These are phyloP conservation scores for Radiomyces spectabilis DNA, from an alignment of 192 early-diverging fungal genomes.

Conservation along the genomic window DNA sequence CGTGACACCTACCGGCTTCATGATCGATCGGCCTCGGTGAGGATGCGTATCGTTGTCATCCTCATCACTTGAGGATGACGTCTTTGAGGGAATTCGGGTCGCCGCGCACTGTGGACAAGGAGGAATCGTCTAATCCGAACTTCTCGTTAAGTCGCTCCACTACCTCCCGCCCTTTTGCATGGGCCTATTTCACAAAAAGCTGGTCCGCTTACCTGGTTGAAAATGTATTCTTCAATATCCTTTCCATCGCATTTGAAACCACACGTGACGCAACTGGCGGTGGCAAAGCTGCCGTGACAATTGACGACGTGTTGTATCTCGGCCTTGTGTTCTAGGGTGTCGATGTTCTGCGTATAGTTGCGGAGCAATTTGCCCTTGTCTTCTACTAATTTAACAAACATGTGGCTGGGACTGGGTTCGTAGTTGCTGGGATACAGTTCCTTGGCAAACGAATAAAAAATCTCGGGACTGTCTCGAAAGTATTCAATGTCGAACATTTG, in stretches of 20 bases:
- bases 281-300: slow-evolving; percentile 94
- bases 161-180: no score
- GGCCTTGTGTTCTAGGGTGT: slow-evolving; percentile 84
- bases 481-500: slow-evolving; percentile 96
- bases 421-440: slow-evolving; percentile 90
- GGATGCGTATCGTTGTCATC: slow-evolving; percentile 43
- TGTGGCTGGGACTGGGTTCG: slow-evolving; percentile 77
- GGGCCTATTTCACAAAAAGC: no score
- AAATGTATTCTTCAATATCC: slow-evolving; percentile 74
- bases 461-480: slow-evolving; percentile 76
- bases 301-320: slow-evolving; percentile 78
- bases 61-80: slow-evolving; percentile 28
- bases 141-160: no score
- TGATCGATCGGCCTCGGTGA: slow-evolving; percentile 38
- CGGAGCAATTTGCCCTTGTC: slow-evolving; percentile 75
- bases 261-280: slow-evolving; percentile 85
- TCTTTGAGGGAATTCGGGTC: neutral
- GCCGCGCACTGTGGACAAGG: slow-evolving; percentile 65
- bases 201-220: slow-evolving; percentile 39
- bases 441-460: slow-evolving; percentile 93
- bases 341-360: slow-evolving; percentile 98
- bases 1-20: slow-evolving; percentile 64
- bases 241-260: slow-evolving; percentile 67
- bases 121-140: slow-evolving; percentile 62
- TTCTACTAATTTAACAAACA: slow-evolving; percentile 87